Base-by-base conservation (phyloP, 306 rosid genomes). In the Urtica urens region DNA sequence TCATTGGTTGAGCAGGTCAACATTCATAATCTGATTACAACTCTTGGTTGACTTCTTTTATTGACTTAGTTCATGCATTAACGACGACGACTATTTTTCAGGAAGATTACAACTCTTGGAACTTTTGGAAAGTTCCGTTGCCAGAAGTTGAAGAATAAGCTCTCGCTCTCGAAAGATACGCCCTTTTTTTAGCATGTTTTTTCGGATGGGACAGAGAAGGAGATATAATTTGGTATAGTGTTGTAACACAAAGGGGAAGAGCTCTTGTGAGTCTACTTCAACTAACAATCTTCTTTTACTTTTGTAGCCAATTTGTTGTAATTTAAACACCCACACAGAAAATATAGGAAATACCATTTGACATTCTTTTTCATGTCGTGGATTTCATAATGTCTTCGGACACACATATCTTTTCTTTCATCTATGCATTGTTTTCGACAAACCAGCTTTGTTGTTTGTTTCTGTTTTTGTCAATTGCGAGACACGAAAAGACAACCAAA, bases 51-150 rank as follows among this genome's bases (percentile, higher is more conserved):
- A 35, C 29, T 37, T 47, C 40, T 33, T 65, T 49, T 30, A 17
- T n/a, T n/a, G n/a, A n/a, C n/a, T n/a, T n/a, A n/a, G n/a, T n/a
- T n/a, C n/a, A n/a, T n/a, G n/a, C n/a, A n/a, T n/a, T n/a, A n/a
- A n/a, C n/a, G n/a, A n/a, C n/a, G n/a, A n/a, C n/a, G n/a, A 64
- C 39, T 38, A 22, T 26, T 49, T 4, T 53, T 68, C 92, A 90
- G 95, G 95, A 90, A 67, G 99, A 90, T 55, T 90, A 11, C 61
- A 90, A 90, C 69, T 66, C 95, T 5, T 90, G 99, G 99, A 90
- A 90, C 60, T 90, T 52, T 41, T 90, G 99, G 99, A 90, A 25
- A 65, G 15, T 78, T 58, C 94, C 95, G 38, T 49, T 77, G 67
- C 78, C 92, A 8, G 95, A 81, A 13, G 5, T 79, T 38, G 83